Base-by-base conservation (phyloP, 768 basidiomycete genomes). In the Lenzites betulinus region DNA sequence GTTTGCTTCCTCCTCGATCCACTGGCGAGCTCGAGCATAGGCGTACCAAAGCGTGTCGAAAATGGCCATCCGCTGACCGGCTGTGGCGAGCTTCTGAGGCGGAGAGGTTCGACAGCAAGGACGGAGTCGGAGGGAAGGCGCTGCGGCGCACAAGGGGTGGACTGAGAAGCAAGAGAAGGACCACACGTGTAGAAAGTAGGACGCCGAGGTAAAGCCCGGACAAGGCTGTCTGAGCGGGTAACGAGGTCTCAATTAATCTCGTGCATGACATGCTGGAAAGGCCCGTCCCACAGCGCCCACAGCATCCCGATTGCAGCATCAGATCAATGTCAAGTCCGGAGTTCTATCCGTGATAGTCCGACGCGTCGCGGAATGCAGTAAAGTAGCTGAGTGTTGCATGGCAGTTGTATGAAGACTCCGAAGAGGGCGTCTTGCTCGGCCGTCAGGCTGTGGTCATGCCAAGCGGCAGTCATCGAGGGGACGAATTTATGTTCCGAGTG, bases 1-100 rank as follows among this genome's bases (percentile, higher is more conserved):
- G 25, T 83, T 86, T 62, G 73, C 67, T 58, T 74, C 70, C 41
- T 63, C 51, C 51, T 66, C 58, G 41, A 66, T 50, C 60, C 58
- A 63, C 33, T 64, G 62, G 33, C 61, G 52, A 39, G 60, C 28
- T 11, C 57, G 60, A 38, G 51, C n/a, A 18, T 33, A 63, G 38
- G 30, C 23, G 42, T 59, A 42, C 23, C 30, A 53, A 4, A 63
- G 26, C 7, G 25, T 22, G 53, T 63, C 62, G 42, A 53, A 6
- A 15, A 59, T 38, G 47, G 57, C 57, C 62, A 58, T 63, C 20
- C 51, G 41, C 38, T n/a, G 43, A 26, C 43, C 7, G 50, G 16
- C 11, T 26, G n/a, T 9, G 51, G 20, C 11, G 23, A 26, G 23
- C 13, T 51, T 39, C 36, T 25, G 22, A 25, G 22, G 20, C 8